Conservation (phyloP, 1,139 yeast species). For the Cylindricascospora bacillispora region DNA sequence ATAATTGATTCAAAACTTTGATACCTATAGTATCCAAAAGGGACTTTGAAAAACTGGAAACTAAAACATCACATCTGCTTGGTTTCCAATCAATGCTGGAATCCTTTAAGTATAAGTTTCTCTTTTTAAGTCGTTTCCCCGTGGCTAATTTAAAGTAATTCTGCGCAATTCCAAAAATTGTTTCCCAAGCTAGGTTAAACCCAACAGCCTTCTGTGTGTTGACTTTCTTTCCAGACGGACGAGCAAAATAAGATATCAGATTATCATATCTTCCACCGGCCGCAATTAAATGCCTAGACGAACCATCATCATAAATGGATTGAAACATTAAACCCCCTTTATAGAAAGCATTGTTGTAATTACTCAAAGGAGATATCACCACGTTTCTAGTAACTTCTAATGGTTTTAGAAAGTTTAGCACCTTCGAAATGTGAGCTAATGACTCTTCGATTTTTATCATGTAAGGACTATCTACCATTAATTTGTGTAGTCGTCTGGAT, state of each 20-base stretch:
- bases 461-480: constrained; percentile 67
- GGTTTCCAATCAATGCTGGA: constrained; percentile 32
- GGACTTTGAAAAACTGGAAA: constrained; percentile 47
- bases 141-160: constrained; percentile 30
- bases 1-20: constrained; percentile 46
- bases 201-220: constrained; percentile 64
- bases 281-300: constrained; percentile 40
- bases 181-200: constrained; percentile 61
- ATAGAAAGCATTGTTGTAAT: constrained; percentile 70
- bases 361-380: constrained; percentile 59
- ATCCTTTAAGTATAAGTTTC: constrained; percentile 28
- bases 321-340: constrained; percentile 80
- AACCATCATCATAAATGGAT: constrained; percentile 49
- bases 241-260: constrained; percentile 50
- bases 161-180: constrained; percentile 38
- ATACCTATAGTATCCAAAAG: constrained; percentile 46
- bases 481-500: constrained; percentile 44
- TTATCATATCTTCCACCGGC: constrained; percentile 90
- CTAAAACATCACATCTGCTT: constrained; percentile 65
- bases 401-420: constrained; percentile 39
- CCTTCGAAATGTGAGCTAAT: constrained; percentile 44
- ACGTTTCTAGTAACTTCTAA: constrained; percentile 45
- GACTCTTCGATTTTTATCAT: constrained; percentile 50
- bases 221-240: constrained; percentile 32
- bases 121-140: constrained; percentile 26